phyloP scores from a whole-genome alignment of 306 rosid species.

The Rosa chinensis region DNA sequence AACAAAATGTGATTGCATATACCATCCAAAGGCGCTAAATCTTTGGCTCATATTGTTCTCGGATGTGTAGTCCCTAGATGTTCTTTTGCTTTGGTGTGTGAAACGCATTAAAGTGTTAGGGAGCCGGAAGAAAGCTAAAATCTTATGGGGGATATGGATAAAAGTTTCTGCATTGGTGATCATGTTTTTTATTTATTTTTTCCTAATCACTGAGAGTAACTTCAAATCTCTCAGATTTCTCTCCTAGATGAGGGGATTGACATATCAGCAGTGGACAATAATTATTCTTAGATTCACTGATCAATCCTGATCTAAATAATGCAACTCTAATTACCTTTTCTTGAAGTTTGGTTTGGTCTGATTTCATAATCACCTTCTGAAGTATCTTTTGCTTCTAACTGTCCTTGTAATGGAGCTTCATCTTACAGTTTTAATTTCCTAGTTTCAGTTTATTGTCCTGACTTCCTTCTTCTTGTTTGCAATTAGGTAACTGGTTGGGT shows the following conservation, averaged over 20 bases:
- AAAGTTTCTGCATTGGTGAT: neutral
- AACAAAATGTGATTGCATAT: neutral
- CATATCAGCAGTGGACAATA: neutral
- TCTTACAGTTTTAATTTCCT: conserved; percentile 11
- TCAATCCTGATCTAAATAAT: neutral
- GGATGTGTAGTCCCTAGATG: neutral
- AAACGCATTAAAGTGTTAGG: neutral
- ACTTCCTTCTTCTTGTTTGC: conserved; percentile 17
- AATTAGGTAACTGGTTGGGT: conserved; percentile 97
- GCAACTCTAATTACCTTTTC: neutral
- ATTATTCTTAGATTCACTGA: neutral
- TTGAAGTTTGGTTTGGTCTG: neutral
- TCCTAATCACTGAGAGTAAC: neutral
- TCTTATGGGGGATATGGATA: neutral
- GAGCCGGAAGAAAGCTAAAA: neutral
- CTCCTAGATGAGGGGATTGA: neutral
- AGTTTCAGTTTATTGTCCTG: neutral
- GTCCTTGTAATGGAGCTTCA: neutral
- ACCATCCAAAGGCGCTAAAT: neutral
- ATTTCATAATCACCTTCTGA: neutral
- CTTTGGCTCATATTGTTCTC: neutral
- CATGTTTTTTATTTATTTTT: neutral
- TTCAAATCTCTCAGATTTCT: neutral
- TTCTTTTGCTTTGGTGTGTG: neutral
- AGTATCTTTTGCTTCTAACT: conserved; percentile 10